Evolutionary conservation across 768 basidiomycete genomes (phyloP).

Genomic region (Termitomyces sp.): DNA sequence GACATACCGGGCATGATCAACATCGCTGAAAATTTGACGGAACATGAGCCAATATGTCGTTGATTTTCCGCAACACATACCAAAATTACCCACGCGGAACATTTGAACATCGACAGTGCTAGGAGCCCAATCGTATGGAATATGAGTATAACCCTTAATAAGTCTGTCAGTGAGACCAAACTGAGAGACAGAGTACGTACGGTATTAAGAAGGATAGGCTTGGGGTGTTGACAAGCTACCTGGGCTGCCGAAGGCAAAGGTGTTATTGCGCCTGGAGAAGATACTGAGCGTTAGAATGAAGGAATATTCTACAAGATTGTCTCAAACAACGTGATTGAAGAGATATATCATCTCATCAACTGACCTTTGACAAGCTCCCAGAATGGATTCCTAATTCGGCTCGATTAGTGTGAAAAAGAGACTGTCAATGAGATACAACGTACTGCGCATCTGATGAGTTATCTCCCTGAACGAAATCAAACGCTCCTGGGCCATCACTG

Average conservation of each 20-base stretch:
- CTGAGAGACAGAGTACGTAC: slow-evolving; percentile 28
- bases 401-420: neutral
- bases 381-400: slow-evolving; percentile 56
- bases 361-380: slow-evolving; percentile 77
- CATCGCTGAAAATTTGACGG: slow-evolving; percentile 38
- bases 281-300: neutral
- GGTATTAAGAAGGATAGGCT: slow-evolving; percentile 74
- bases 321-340: neutral
- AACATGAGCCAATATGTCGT: slow-evolving; percentile 4
- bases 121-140: slow-evolving; percentile 72
- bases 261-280: slow-evolving; percentile 47
- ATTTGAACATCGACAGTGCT: slow-evolving; percentile 72
- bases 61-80: slow-evolving; percentile 21
- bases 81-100: slow-evolving; percentile 67
- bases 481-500: slow-evolving; percentile 76
- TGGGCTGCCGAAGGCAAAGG: slow-evolving; percentile 59
- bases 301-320: neutral
- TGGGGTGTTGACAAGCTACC: slow-evolving; percentile 66
- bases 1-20: slow-evolving; percentile 59
- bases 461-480: slow-evolving; percentile 73
- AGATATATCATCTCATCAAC: neutral
- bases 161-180: slow-evolving; percentile 8
- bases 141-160: slow-evolving; percentile 53
- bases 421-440: slow-evolving; percentile 11
- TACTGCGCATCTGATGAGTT: slow-evolving; percentile 57